A percentile compares a stretch with the other conserved stretches of the same genome.
These are phyloP conservation scores for Fusarium sp. DNA, from an alignment of 2,329 filamentous ascomycete species.

Conservation along the genomic window DNA sequence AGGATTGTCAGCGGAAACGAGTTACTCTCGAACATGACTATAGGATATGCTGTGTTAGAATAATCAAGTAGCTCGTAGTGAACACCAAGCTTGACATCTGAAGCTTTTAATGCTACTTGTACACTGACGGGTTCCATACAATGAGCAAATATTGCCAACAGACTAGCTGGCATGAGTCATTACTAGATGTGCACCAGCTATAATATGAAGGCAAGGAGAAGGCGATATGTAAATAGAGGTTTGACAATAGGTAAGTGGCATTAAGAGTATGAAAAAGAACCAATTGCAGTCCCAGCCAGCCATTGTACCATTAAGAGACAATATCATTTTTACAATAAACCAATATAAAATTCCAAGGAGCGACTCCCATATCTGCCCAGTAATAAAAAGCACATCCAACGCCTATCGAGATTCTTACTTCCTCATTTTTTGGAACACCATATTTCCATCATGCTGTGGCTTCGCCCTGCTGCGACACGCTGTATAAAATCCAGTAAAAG, in stretches of 20 bases:
- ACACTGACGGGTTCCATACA: background rate
- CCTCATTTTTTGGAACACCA: conserved; percentile 42
- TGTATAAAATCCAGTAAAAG: conserved; percentile 37
- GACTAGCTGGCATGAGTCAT: background rate
- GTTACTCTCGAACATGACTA: background rate
- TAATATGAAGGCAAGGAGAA: background rate
- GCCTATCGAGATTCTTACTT: conserved; percentile 41
- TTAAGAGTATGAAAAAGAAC: conserved; percentile 30
- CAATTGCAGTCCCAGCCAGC: conserved; percentile 31
- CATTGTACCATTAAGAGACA: conserved; percentile 43
- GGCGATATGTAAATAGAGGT: background rate
- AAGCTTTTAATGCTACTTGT: background rate
- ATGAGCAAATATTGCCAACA: background rate
- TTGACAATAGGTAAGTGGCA: conserved; percentile 26
- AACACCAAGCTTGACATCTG: background rate
- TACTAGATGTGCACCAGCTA: background rate
- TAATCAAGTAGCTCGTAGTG: background rate
- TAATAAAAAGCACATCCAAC: conserved; percentile 34
- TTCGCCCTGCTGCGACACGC: conserved; percentile 22
- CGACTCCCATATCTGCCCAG: conserved; percentile 45
- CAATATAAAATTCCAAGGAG: conserved; percentile 44
- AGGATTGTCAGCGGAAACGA: background rate
- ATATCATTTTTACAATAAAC: conserved; percentile 41
- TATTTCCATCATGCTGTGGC: conserved; percentile 23
- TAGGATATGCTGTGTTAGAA: background rate